Percentiles rank a stretch among this genome's conserved stretches.
phyloP scores from a whole-genome alignment of 2,329 filamentous ascomycete species.

The Xylaria sp. region DNA sequence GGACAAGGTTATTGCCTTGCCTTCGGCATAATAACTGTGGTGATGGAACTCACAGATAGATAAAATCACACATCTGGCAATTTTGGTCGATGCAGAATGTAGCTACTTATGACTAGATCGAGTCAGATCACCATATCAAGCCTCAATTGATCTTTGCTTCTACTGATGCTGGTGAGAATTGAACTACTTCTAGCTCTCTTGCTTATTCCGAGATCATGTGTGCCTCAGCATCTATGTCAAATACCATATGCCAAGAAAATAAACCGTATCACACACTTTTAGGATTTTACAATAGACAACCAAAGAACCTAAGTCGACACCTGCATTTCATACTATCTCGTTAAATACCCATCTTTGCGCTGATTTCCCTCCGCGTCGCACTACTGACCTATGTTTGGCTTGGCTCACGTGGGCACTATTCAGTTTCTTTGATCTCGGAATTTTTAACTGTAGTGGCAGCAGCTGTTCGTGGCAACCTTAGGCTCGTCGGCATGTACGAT shows the following conservation, averaged over 20 bases:
- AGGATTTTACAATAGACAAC: too few species aligned
- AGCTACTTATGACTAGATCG: conserved; percentile 33
- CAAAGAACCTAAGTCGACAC: too few species aligned
- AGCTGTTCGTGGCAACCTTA: too few species aligned
- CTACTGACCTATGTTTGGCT: too few species aligned
- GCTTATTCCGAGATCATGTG: neutral
- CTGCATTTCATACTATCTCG: too few species aligned
- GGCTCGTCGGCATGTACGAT: too few species aligned
- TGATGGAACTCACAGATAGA: conserved; percentile 32
- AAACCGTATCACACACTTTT: neutral
- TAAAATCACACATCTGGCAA: conserved; percentile 33
- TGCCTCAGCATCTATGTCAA: neutral
- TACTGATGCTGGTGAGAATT: neutral
- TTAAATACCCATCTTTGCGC: too few species aligned
- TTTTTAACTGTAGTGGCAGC: too few species aligned
- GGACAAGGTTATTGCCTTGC: conserved; percentile 35
- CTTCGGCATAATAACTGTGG: conserved; percentile 35
- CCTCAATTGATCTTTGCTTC: conserved; percentile 9
- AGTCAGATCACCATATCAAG: conserved; percentile 25
- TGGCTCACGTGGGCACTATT: too few species aligned
- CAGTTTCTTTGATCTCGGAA: too few species aligned
- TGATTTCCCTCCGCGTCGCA: too few species aligned
- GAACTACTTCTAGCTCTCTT: neutral
- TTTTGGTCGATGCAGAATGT: conserved; percentile 37
- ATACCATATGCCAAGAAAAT: neutral